Base-by-base conservation (phyloP, 345 rosid genomes). In the Turnera subulata region DNA sequence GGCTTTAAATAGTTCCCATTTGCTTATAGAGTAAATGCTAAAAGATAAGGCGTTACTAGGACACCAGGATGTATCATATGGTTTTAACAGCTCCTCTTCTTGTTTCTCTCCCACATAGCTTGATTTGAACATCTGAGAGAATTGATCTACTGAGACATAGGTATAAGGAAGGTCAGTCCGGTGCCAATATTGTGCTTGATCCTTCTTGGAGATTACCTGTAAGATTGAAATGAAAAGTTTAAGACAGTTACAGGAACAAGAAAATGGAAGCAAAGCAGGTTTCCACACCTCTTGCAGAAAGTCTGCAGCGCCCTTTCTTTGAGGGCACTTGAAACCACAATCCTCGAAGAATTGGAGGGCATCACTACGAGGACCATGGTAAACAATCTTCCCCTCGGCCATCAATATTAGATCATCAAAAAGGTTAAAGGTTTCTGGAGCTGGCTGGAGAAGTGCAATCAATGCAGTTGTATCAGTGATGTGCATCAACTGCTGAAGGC, bases 1-100 rank as follows among this genome's bases (percentile, higher is more conserved):
- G 22, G 79, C 85, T 68, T 73, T 80, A 69, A 83, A 71, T 35
- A 89, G 63, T 59, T 85, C 88, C 82, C 69, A 70, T 64, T 82
- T 29, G 35, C 80, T 83, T 6, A 64, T 37, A 0, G 88, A 70
- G 53, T 83, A 80, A 46, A 50, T 53, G 48, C 64, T 75, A 39
- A 78, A 81, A 8, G 84, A 69, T 29, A 88, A 55, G 26, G 85
- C 73, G 12, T 61, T 76, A 53, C 63, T 65, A 21, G 75, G 79
- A 14, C 43, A 33, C 12, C 64, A 66, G 10, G 80, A 45, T 59
- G 70, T 78, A 1, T 68, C 61, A 11, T 64, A 78, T 6, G 89
- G 82, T 43, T 39, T 63, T 1, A 71, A 21, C 20, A 85, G 76
- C 42, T 80, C 86, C 47, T 68, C 63, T 5, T 68, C 59, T 10